Evolutionary conservation across 2,329 filamentous ascomycete species (phyloP).

Genomic region (Fusarium domesticum): DNA sequence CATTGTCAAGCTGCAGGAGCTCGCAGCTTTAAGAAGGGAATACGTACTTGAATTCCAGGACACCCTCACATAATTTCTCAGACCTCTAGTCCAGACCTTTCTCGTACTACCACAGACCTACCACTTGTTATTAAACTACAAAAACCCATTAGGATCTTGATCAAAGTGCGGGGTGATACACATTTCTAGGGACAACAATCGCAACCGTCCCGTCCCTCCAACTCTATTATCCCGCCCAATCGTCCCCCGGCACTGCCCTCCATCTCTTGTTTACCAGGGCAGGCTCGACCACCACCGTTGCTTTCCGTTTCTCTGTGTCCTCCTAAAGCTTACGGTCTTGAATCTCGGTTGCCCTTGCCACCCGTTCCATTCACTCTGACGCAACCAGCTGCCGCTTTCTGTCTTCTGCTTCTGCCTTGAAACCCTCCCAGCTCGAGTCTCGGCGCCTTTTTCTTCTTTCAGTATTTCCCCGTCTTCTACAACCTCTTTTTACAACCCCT

Average conservation of each 20-base stretch:
- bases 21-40: constrained; percentile 30
- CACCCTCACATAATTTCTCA: constrained; percentile 9
- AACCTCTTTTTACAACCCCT: constrained; percentile 8
- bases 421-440: constrained; percentile 13
- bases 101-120: background rate
- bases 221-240: constrained; percentile 20
- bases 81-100: constrained; percentile 5
- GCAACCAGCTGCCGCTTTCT: constrained; percentile 26
- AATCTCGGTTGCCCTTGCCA: constrained; percentile 10
- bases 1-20: constrained; percentile 27
- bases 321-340: constrained; percentile 1
- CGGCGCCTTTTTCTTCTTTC: constrained; percentile 19
- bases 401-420: constrained; percentile 13
- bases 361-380: constrained; percentile 24
- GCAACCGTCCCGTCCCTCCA: constrained; percentile 32
- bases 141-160: constrained; percentile 9
- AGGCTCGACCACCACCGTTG: constrained; percentile 22
- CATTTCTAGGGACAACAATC: constrained; percentile 24
- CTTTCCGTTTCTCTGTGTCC: constrained; percentile 27
- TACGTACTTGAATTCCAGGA: constrained; percentile 21
- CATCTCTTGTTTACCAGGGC: constrained; percentile 16
- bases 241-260: constrained; percentile 17
- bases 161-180: constrained; percentile 29
- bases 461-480: constrained; percentile 17
- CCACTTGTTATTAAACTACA: constrained; percentile 15